Base-by-base conservation (phyloP, 2,329 filamentous ascomycete species). In the Ophiostoma triangulosporum region DNA sequence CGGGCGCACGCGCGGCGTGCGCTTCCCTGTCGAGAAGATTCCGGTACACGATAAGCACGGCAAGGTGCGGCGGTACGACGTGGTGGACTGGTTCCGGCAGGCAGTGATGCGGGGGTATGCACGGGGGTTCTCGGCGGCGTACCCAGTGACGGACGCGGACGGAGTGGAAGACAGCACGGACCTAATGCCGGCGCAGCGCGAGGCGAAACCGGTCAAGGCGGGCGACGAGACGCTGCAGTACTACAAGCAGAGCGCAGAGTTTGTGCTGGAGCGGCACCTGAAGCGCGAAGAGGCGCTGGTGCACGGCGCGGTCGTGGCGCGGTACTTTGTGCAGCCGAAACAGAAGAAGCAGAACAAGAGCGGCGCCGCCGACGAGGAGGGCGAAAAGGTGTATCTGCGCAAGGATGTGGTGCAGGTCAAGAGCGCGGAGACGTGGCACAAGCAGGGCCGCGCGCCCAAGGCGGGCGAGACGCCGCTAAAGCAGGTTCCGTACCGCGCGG, bases 361-460 rank as follows among this genome's bases (percentile, higher is more conserved):
- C 4, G n/a, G n/a, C n/a, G n/a, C n/a, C n/a, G n/a, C n/a, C n/a
- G 53, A 20, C 5, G n/a, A 3, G 11, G 32, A 22, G 12, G 33
- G 14, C 6, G 88, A 95, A 64, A 82, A 87, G 1, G 88, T 97
- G 0, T 97, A 81, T 64, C 76, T 76, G 1, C 82, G 91, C 32
- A 77, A 78, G 52, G 90, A 97, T 59, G 81, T 97, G 0, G 80
- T 90, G 2, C 75, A 78, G 36, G 95, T 94, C 65, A 90, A 95
- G 66, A 94, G 88, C 27, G 85, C 86, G 1, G 93, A 98, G 65
- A 95, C 88, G 1, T 98, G 93, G 93, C 93, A 97, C 65, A 96
- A 96, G 65, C 91, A 96, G 71, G 93, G 93, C 0, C 80, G 91
- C 11, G 84, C 82, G 26, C 81, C 93, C 3, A 76, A 78, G 26